Conservation (phyloP, 345 rosid genomes). For the Eutrema japonicum region DNA sequence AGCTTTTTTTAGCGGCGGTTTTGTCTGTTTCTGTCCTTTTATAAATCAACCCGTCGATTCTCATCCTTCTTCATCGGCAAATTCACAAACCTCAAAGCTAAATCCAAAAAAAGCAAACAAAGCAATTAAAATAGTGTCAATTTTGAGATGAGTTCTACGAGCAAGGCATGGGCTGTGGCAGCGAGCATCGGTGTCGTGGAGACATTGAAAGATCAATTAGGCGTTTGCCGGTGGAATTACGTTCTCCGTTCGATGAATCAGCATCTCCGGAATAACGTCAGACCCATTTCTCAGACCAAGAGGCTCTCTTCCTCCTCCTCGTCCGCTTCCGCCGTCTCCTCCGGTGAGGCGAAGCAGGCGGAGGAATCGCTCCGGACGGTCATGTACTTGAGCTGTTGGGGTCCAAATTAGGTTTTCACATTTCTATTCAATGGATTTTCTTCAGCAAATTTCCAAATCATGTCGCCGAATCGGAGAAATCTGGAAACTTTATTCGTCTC, state of each 20-base stretch:
- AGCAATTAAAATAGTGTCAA: not conserved
- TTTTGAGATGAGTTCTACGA: conserved; percentile 49
- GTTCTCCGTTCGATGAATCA: conserved; percentile 47
- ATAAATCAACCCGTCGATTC: not conserved
- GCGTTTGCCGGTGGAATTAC: conserved; percentile 62
- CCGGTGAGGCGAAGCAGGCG: conserved; percentile 38
- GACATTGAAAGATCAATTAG: conserved; percentile 61
- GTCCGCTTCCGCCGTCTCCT: conserved; percentile 13
- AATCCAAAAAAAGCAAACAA: not conserved
- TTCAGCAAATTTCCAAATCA: not conserved
- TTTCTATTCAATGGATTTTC: not conserved
- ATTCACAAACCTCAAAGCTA: conserved; percentile 5
- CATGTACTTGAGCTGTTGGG: conserved; percentile 72
- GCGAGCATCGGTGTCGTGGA: conserved; percentile 61
- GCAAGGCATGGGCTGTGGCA: conserved; percentile 57
- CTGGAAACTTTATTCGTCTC: not conserved
- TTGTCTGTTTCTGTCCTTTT: conserved; percentile 17
- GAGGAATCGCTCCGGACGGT: conserved; percentile 58
- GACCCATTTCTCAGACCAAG: conserved; percentile 51
- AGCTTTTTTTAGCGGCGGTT: conserved; percentile 9
- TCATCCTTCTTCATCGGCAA: conserved; percentile 12
- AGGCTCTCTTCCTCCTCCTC: conserved; percentile 50
- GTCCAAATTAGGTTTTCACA: conserved; percentile 42
- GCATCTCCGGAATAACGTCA: conserved; percentile 47
- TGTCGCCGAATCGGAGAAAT: not conserved